Percentiles rank a stretch among this genome's conserved stretches.
Evolutionary conservation across 1,284 basidiomycete genomes (phyloP).

Genomic region (Pisolithus thermaeus): DNA sequence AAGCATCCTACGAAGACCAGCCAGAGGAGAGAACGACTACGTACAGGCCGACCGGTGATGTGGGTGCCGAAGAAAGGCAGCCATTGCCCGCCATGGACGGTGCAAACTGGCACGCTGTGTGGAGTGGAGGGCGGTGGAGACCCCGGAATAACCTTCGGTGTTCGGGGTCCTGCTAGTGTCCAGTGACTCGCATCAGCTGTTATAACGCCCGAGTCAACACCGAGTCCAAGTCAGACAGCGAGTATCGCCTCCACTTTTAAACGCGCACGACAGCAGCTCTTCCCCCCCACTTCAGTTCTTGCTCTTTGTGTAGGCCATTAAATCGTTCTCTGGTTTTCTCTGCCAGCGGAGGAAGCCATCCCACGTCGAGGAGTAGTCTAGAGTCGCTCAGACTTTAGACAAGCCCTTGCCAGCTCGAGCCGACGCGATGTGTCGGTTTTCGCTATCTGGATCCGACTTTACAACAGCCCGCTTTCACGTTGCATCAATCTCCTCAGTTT

Average conservation of each 20-base stretch:
- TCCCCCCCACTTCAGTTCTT: neutral
- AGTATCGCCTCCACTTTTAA: conserved; percentile 6
- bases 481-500: conserved; percentile 13
- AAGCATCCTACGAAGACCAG: no score
- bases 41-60: no score
- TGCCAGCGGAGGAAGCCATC: conserved; percentile 12
- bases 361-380: conserved; percentile 27
- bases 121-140: neutral
- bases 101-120: no score
- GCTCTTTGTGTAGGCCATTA: neutral
- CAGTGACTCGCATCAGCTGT: conserved; percentile 12
- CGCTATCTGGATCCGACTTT: conserved; percentile 20
- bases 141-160: conserved; percentile 5
- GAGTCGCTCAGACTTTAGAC: conserved; percentile 27
- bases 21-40: no score
- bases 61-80: no score
- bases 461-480: neutral
- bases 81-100: no score
- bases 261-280: neutral
- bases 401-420: conserved; percentile 15
- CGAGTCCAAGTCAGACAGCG: conserved; percentile 1
- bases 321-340: conserved; percentile 11
- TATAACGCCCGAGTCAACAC: conserved; percentile 7
- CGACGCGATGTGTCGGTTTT: conserved; percentile 35
- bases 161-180: conserved; percentile 1